Evolutionary conservation across 164 flowering plant species (phyloP).

Genomic region (Macadamia tetraphylla): DNA sequence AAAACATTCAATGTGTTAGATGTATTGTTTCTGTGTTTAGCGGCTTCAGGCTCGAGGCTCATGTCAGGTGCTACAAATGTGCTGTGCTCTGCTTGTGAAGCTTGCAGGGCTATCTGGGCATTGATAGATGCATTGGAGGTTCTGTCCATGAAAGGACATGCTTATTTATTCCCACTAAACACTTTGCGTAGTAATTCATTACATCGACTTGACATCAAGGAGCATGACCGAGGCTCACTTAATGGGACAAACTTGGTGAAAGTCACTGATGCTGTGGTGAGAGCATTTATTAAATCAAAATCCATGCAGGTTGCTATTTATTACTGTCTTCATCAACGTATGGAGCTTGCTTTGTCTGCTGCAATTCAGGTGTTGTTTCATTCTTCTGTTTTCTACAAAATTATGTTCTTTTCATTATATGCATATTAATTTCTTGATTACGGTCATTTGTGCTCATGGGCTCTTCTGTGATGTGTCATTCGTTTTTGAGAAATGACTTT

Average conservation of each 20-base stretch:
- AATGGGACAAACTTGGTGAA: constrained; percentile 44
- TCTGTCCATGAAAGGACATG: constrained; percentile 33
- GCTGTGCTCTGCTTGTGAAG: constrained; percentile 80
- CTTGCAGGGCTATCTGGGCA: constrained; percentile 82
- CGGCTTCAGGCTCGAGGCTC: constrained; percentile 64
- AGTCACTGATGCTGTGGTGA: constrained; percentile 50
- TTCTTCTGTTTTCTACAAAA: neutral
- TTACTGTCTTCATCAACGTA: constrained; percentile 69
- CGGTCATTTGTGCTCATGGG: too few species aligned
- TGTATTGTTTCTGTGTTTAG: constrained; percentile 53
- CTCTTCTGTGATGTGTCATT: too few species aligned
- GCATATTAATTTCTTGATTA: neutral
- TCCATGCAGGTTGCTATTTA: constrained; percentile 68
- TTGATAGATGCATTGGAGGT: constrained; percentile 63
- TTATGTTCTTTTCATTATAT: neutral
- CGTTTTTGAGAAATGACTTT: too few species aligned
- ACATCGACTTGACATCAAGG: constrained; percentile 39
- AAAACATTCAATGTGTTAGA: constrained; percentile 56
- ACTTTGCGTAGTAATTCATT: constrained; percentile 40
- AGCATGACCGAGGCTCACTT: constrained; percentile 29
- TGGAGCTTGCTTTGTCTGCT: constrained; percentile 54
- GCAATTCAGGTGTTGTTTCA: constrained; percentile 54
- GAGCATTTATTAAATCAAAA: constrained; percentile 62
- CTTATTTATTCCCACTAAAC: constrained; percentile 51
- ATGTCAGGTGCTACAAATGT: constrained; percentile 67